Percentiles rank a stretch among this genome's conserved stretches.
Conservation (phyloP, 345 rosid genomes). For the Cochlearia excelsa region DNA sequence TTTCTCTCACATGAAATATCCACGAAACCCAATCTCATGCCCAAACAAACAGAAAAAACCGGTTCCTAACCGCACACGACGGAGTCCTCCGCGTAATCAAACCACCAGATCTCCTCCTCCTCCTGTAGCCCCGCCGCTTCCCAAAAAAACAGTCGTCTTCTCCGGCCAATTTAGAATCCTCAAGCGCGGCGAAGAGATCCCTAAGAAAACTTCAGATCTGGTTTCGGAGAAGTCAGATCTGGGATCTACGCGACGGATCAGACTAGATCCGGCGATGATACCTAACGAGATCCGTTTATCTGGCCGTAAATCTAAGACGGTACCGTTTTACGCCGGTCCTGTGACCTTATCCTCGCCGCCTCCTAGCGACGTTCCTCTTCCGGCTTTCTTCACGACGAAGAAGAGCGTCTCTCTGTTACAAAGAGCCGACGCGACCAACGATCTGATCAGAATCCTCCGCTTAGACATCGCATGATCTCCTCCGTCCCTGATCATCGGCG, state of each 20-base stretch:
- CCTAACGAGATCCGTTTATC: neutral
- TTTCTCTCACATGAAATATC: slow-evolving; percentile 34
- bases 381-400: slow-evolving; percentile 54
- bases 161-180: slow-evolving; percentile 63
- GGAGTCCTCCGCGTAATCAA: slow-evolving; percentile 37
- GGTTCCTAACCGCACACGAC: slow-evolving; percentile 44
- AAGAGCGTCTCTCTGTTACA: slow-evolving; percentile 26
- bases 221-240: slow-evolving; percentile 30
- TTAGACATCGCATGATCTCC: slow-evolving; percentile 36
- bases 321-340: slow-evolving; percentile 66
- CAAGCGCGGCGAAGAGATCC: slow-evolving; percentile 60
- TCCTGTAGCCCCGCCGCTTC: slow-evolving; percentile 23
- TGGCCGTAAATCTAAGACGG: slow-evolving; percentile 13
- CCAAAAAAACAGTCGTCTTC: neutral
- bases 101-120: slow-evolving; percentile 29
- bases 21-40: slow-evolving; percentile 1
- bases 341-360: slow-evolving; percentile 79
- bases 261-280: slow-evolving; percentile 38
- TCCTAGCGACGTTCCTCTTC: slow-evolving; percentile 86
- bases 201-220: neutral
- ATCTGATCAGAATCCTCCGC: slow-evolving; percentile 52
- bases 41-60: slow-evolving; percentile 24
- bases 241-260: slow-evolving; percentile 34
- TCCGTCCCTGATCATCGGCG: neutral
- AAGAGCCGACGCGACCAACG: slow-evolving; percentile 49